phyloP scores from a whole-genome alignment of 2,329 filamentous ascomycete genomes.

The Helotiales sp. region DNA sequence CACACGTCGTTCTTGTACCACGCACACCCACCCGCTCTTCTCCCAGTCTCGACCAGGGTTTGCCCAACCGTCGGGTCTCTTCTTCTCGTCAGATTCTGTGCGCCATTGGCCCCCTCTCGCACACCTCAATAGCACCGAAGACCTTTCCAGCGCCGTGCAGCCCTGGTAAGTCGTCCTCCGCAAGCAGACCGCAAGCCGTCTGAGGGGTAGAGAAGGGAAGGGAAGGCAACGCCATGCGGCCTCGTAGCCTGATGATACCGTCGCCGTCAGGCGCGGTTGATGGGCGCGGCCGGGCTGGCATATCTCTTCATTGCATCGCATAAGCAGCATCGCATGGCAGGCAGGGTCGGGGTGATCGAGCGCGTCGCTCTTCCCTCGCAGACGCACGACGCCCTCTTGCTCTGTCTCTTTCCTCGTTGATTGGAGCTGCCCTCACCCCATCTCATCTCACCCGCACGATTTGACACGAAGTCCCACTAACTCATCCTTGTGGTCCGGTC shows the following conservation, averaged over 20 bases:
- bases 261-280: no score
- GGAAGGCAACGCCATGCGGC: not conserved
- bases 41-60: not conserved
- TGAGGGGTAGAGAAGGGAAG: no score
- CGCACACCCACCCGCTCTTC: no score
- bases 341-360: not conserved
- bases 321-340: no score
- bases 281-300: no score
- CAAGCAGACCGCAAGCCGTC: no score
- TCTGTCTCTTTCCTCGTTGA: not conserved
- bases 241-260: not conserved
- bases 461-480: slow-evolving; percentile 18
- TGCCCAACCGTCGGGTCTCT: not conserved
- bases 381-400: not conserved
- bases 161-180: not conserved
- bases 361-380: not conserved
- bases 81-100: no score
- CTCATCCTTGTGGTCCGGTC: slow-evolving; percentile 16
- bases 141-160: not conserved
- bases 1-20: no score
- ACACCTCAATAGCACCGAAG: not conserved
- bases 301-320: no score
- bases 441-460: slow-evolving; percentile 13
- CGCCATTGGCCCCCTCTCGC: not conserved
- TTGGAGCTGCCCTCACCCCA: slow-evolving; percentile 4